phyloP scores from a whole-genome alignment of 2,329 filamentous ascomycete species.

The Sordariomycetes sp. region DNA sequence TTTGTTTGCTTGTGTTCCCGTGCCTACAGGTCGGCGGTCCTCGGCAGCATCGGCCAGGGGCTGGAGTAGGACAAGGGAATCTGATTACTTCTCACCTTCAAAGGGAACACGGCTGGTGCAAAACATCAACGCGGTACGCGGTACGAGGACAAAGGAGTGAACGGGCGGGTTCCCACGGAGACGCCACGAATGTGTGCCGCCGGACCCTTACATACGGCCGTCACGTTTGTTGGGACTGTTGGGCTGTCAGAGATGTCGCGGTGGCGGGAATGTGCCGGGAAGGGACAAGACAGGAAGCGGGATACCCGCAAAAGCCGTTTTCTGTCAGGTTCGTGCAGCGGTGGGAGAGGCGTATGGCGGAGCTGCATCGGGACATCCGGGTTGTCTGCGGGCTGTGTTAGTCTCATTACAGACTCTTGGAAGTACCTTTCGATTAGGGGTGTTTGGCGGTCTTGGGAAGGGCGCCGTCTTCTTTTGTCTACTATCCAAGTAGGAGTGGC shows the following conservation, averaged over 20 bases:
- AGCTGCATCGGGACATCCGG: background rate
- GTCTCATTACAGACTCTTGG: too few species aligned
- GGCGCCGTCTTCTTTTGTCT: too few species aligned
- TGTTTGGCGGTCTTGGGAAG: too few species aligned
- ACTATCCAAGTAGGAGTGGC: too few species aligned
- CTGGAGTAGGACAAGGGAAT: background rate
- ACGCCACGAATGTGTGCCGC: background rate
- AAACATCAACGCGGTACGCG: background rate
- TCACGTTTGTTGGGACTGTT: too few species aligned
- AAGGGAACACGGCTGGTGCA: too few species aligned
- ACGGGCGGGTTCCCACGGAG: background rate
- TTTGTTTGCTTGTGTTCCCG: too few species aligned
- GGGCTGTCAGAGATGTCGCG: too few species aligned
- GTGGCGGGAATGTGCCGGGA: too few species aligned
- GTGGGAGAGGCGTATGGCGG: background rate
- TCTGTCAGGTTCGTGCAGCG: background rate
- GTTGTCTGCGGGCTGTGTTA: background rate
- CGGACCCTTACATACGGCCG: background rate
- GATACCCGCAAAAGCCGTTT: background rate
- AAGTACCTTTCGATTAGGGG: too few species aligned
- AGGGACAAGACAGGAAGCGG: too few species aligned
- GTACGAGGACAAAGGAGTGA: background rate
- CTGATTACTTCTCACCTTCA: too few species aligned
- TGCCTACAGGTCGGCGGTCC: background rate
- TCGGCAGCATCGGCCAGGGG: background rate